Base-by-base conservation (phyloP, 2,329 filamentous ascomycete species). In the Chalara sp. region DNA sequence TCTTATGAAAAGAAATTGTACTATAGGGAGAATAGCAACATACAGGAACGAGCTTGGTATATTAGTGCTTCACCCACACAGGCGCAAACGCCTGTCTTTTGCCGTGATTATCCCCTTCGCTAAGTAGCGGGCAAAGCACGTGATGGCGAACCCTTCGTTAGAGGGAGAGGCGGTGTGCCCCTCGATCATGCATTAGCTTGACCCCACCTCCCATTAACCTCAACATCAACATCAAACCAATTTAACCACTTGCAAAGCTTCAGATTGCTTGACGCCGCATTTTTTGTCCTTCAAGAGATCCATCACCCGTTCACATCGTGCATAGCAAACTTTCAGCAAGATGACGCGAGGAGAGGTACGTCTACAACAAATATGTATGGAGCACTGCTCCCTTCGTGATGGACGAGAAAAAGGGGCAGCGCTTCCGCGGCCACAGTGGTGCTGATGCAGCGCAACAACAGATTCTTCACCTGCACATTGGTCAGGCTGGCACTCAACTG, bases 401-500 rank as follows among this genome's bases (percentile, higher is more conserved):
- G 21, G 21, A 3, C 21, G 21, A 21, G 21, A 21, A 21, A 21
- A 21, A 21, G 21, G 21, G 21, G 21, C 21, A 21, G 21, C 21
- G 21, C 21, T 21, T 21, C 21, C 21, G 21, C 21, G 21, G 21
- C 21, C 21, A 21, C 21, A 21, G 21, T 37, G 35, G n/a, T 37
- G n/a, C 35, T 37, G 35, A 37, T 37, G 35, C 35, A n/a, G 35
- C 8, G n/a, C 35, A n/a, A 37, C 42, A 45, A 47, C 59, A 84
- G 80, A 77, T 85, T 67, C 78, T 77, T 65, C 81, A 85, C 69
- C 70, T 85, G 61, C 81, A 84, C 67, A 81, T 85, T 67, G 81
- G 81, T 68, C 81, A 85, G 71, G 81, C 81, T 68, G 81, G 81
- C 67, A 76, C 74, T 50, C 81, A 85, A 74, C 76, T 85, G 53